Conservation (phyloP, 2,329 filamentous ascomycete genomes). For the Arthrinium puccinioides region DNA sequence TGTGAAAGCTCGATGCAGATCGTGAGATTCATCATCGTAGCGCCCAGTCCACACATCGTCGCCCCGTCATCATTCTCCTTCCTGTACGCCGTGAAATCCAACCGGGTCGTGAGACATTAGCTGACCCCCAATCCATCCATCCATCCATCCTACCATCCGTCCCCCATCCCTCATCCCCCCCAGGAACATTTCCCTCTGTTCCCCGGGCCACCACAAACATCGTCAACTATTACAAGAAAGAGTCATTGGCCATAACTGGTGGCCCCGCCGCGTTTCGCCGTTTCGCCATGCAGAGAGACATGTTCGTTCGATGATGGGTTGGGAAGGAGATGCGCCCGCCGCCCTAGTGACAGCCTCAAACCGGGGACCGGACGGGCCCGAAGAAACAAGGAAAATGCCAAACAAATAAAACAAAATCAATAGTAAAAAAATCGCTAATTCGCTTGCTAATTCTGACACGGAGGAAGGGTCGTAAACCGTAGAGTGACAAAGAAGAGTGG, state of each 20-base stretch:
- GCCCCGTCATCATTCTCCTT: constrained; percentile 7
- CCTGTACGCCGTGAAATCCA: constrained; percentile 4
- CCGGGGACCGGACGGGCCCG: constrained; percentile 6
- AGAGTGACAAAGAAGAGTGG: constrained; percentile 2
- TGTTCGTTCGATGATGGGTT: no score
- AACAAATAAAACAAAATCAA: constrained; percentile 25
- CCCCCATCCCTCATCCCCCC: constrained; percentile 13
- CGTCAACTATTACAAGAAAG: constrained; percentile 21
- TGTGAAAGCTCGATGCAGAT: background rate
- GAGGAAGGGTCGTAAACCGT: constrained; percentile 14
- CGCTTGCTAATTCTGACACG: constrained; percentile 25
- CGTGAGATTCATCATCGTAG: constrained; percentile 1
- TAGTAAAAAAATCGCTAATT: constrained; percentile 34
- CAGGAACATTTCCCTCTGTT: background rate
- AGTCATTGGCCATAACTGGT: constrained; percentile 12
- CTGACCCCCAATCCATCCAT: constrained; percentile 8
- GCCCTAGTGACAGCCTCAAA: background rate
- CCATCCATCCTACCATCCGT: constrained; percentile 3
- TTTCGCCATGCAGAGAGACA: constrained; percentile 23
- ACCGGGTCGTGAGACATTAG: constrained; percentile 22
- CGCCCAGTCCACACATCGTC: constrained; percentile 13
- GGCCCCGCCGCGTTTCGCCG: constrained; percentile 15
- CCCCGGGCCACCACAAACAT: constrained; percentile 12
- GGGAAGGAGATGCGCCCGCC: constrained; percentile 13
- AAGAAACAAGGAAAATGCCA: constrained; percentile 16